Evolutionary conservation across 2,329 filamentous ascomycete genomes (phyloP).

Genomic region (Dactylellina sp.): DNA sequence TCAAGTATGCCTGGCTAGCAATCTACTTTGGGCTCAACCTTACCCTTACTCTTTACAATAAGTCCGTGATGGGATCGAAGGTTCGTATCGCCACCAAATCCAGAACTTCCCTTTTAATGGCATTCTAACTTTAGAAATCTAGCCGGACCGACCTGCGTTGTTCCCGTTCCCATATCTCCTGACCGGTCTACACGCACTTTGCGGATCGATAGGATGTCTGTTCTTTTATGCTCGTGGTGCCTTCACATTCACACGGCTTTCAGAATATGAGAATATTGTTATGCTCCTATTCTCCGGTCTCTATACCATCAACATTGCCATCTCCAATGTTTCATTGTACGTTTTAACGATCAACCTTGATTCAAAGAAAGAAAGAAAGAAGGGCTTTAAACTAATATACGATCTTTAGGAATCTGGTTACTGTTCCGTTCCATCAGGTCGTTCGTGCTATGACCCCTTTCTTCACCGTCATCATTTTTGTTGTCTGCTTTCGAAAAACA

Average conservation of each 20-base stretch:
- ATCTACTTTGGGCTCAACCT: slow-evolving; percentile 69
- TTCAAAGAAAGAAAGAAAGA: no score
- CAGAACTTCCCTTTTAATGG: no score
- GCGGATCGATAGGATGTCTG: slow-evolving; percentile 70
- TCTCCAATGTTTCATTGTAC: slow-evolving; percentile 73
- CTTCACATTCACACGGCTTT: slow-evolving; percentile 69
- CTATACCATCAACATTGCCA: slow-evolving; percentile 74
- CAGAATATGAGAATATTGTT: slow-evolving; percentile 69
- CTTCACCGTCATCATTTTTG: slow-evolving; percentile 73
- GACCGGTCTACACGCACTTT: slow-evolving; percentile 71
- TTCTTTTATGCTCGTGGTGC: slow-evolving; percentile 68
- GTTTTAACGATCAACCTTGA: slow-evolving; percentile 55
- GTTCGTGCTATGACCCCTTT: slow-evolving; percentile 73
- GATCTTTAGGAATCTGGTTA: slow-evolving; percentile 66
- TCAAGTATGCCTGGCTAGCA: slow-evolving; percentile 68
- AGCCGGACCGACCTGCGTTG: slow-evolving; percentile 59
- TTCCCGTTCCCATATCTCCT: slow-evolving; percentile 73
- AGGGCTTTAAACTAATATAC: slow-evolving; percentile 1
- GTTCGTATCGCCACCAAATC: slow-evolving; percentile 10
- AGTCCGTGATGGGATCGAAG: slow-evolving; percentile 67
- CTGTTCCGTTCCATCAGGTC: slow-evolving; percentile 75
- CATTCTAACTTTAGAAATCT: no score
- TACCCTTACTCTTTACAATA: slow-evolving; percentile 71
- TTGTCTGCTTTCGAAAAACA: slow-evolving; percentile 69
- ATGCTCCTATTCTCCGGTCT: slow-evolving; percentile 72